phyloP scores from a whole-genome alignment of 148 eudicot species.

The Dysphania ambrosioides region DNA sequence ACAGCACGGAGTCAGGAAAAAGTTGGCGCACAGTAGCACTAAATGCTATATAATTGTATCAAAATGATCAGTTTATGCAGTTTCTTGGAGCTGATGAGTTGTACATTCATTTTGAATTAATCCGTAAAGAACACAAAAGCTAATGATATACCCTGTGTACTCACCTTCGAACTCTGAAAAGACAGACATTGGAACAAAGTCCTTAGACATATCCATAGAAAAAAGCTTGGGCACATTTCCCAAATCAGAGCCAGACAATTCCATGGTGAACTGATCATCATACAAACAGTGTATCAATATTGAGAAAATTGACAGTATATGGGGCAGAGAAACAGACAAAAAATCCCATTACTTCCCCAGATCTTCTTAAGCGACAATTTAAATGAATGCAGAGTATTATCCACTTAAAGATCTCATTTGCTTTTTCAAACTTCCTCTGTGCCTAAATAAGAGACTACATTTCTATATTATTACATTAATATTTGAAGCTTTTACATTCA shows the following conservation, averaged over 20 bases:
- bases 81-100: not conserved
- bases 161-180: conserved; percentile 81
- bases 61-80: not conserved
- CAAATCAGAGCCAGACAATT: conserved; percentile 54
- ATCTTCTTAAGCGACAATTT: conserved; percentile 7
- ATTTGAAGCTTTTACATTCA: too few relatives aligned
- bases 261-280: conserved; percentile 76
- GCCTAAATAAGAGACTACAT: not conserved
- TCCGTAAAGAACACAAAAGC: not conserved
- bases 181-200: conserved; percentile 74
- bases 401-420: conserved; percentile 11
- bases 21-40: not conserved
- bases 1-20: not conserved
- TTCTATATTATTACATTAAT: not conserved
- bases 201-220: conserved; percentile 69
- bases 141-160: conserved; percentile 11
- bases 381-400: conserved; percentile 1
- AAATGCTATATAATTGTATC: not conserved
- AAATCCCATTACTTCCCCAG: conserved; percentile 14
- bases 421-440: not conserved
- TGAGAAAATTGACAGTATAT: conserved; percentile 20
- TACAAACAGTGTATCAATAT: conserved; percentile 32
- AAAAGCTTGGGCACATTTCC: conserved; percentile 62
- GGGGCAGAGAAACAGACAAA: conserved; percentile 12
- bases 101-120: not conserved